These are phyloP conservation scores for Actinomortierella wolfii DNA, from an alignment of 371 early-diverging fungal genomes.

Conservation along the genomic window DNA sequence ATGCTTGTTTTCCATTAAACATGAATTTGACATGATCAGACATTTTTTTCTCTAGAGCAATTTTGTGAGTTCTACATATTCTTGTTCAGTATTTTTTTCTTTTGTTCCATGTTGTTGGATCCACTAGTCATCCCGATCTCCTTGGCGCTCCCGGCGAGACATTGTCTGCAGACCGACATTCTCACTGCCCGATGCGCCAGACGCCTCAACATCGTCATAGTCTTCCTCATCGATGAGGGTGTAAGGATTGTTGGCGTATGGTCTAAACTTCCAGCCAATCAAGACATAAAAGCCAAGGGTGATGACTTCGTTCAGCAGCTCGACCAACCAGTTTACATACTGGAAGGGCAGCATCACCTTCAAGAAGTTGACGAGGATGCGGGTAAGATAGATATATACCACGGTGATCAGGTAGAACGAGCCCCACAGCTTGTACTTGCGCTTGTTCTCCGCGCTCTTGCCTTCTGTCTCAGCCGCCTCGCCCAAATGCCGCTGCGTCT, in stretches of 20 bases:
- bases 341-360: slow-evolving; percentile 57
- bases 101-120: too few species aligned
- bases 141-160: slow-evolving; percentile 35
- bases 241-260: slow-evolving; percentile 60
- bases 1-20: too few species aligned
- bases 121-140: slow-evolving; percentile 33
- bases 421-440: slow-evolving; percentile 63
- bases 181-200: slow-evolving; percentile 19
- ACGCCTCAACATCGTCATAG: slow-evolving; percentile 30
- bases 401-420: slow-evolving; percentile 61
- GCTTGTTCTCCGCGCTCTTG: slow-evolving; percentile 57
- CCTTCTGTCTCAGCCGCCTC: slow-evolving; percentile 55
- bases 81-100: too few species aligned
- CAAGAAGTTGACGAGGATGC: slow-evolving; percentile 55
- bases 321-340: slow-evolving; percentile 60
- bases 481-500: slow-evolving; percentile 56
- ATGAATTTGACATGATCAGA: too few species aligned
- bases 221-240: slow-evolving; percentile 53
- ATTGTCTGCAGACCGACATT: slow-evolving; percentile 38
- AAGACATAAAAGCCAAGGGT: slow-evolving; percentile 56
- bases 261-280: slow-evolving; percentile 57
- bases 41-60: too few species aligned
- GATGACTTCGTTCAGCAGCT: slow-evolving; percentile 54
- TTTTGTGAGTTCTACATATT: too few species aligned
- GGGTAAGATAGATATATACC: slow-evolving; percentile 59